Evolutionary conservation across 768 basidiomycete species (phyloP).

Genomic region (Collybia mongolica): DNA sequence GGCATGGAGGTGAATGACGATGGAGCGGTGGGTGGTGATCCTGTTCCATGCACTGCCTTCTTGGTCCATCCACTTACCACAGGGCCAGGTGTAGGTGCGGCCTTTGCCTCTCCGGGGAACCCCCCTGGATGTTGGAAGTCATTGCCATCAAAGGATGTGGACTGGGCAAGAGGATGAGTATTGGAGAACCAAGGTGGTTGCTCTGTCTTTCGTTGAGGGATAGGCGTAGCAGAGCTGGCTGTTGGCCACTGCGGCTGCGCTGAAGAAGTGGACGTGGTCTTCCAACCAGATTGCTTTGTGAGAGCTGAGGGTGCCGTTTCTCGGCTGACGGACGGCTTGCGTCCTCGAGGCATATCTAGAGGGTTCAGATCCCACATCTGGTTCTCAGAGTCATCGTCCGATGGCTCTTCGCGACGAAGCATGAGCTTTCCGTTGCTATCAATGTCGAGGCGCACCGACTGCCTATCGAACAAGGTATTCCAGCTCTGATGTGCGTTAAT

Average conservation of each 20-base stretch:
- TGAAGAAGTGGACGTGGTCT: constrained; percentile 10
- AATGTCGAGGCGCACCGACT: constrained; percentile 11
- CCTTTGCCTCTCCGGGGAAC: constrained; percentile 3
- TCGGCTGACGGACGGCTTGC: constrained; percentile 7
- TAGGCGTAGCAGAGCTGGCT: constrained; percentile 2
- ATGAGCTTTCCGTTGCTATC: constrained; percentile 11
- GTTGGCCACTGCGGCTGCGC: constrained; percentile 6
- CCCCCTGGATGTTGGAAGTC: constrained; percentile 4
- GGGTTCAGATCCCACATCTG: constrained; percentile 4
- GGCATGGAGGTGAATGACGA: neutral
- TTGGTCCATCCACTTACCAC: constrained; percentile 21
- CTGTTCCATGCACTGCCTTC: constrained; percentile 1
- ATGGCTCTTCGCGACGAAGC: constrained; percentile 4
- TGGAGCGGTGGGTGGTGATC: neutral
- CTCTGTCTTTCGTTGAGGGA: neutral
- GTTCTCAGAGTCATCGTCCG: constrained; percentile 1
- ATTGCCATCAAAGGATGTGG: neutral
- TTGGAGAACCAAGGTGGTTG: constrained; percentile 6
- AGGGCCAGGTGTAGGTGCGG: neutral
- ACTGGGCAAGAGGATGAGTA: neutral
- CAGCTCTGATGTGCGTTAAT: constrained; percentile 7
- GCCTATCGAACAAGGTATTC: constrained; percentile 10
- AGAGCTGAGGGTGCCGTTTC: constrained; percentile 5
- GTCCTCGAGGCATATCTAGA: constrained; percentile 10
- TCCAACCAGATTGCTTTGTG: constrained; percentile 16